These are phyloP conservation scores for Rhododendron henanense DNA, from an alignment of 148 eudicot genomes.

Conservation along the genomic window DNA sequence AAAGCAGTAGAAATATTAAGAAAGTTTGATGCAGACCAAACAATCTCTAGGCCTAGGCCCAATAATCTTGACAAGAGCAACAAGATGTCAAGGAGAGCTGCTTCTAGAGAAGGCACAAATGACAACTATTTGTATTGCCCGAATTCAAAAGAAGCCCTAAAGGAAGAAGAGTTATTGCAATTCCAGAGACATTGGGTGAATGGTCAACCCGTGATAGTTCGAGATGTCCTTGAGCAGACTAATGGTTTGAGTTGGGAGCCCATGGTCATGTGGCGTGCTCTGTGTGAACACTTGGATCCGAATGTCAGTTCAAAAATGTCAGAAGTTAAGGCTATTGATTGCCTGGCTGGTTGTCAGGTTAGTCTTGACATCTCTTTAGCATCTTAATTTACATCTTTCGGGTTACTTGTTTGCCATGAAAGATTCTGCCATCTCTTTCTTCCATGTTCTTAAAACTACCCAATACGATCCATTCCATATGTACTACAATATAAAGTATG, in stretches of 20 bases:
- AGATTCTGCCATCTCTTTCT: background rate
- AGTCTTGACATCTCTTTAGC: constrained; percentile 12
- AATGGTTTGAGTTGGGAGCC: constrained; percentile 96
- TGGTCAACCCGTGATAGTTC: constrained; percentile 84
- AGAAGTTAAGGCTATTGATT: constrained; percentile 70
- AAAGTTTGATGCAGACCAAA: constrained; percentile 5
- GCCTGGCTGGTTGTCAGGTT: constrained; percentile 84
- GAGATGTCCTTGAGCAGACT: constrained; percentile 51
- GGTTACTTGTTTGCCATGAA: background rate
- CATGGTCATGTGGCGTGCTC: constrained; percentile 84
- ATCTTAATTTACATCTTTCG: background rate
- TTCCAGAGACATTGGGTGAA: constrained; percentile 64
- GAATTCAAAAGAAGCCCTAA: constrained; percentile 32
- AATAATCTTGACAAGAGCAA: constrained; percentile 4
- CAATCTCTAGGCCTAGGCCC: constrained; percentile 15
- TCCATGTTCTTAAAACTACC: background rate
- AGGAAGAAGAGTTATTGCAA: constrained; percentile 25
- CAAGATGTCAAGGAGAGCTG: constrained; percentile 23
- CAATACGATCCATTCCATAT: background rate
- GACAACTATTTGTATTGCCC: constrained; percentile 55
- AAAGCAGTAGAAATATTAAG: constrained; percentile 36
- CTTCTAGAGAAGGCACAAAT: constrained; percentile 28
- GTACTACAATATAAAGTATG: background rate
- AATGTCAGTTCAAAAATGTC: constrained; percentile 39
- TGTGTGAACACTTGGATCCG: constrained; percentile 51